A percentile compares a stretch with the other conserved stretches of the same genome.
Evolutionary conservation across 2,329 filamentous ascomycete genomes (phyloP).

Genomic region (Leptographium flavum): DNA sequence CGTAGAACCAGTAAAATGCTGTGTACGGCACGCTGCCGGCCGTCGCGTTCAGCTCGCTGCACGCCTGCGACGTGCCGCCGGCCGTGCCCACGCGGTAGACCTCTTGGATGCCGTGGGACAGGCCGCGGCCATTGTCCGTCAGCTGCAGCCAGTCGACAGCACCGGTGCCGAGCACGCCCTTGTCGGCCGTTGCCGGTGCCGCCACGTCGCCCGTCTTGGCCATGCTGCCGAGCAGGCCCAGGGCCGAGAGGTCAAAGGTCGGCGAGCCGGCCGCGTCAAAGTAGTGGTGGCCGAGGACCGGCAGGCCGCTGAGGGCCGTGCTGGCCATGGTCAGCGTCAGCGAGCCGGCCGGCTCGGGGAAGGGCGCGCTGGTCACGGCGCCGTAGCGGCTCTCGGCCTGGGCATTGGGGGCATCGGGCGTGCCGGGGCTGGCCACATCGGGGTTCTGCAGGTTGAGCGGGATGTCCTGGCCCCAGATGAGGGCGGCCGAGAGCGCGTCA

Average conservation of each 20-base stretch:
- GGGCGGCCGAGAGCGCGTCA: conserved; percentile 22
- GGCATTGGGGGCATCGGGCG: conserved; percentile 10
- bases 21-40: conserved; percentile 39
- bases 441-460: conserved; percentile 32
- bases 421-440: conserved; percentile 15
- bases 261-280: conserved; percentile 42
- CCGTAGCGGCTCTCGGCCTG: conserved; percentile 20
- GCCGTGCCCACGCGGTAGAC: conserved; percentile 43
- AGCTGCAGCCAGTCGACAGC: conserved; percentile 43
- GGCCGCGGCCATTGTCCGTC: conserved; percentile 14
- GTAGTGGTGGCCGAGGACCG: conserved; percentile 50
- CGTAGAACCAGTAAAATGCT: conserved; percentile 45
- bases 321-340: conserved; percentile 21
- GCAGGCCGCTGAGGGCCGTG: conserved; percentile 15
- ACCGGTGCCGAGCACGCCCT: conserved; percentile 31
- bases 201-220: conserved; percentile 33
- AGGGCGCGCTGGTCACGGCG: conserved; percentile 30
- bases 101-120: conserved; percentile 20
- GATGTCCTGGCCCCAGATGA: conserved; percentile 25
- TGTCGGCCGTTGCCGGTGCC: conserved; percentile 35
- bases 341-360: conserved; percentile 24
- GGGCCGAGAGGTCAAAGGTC: conserved; percentile 40
- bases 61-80: conserved; percentile 32
- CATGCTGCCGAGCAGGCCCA: conserved; percentile 26
- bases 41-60: conserved; percentile 22